Evolutionary conservation across 306 rosid species (phyloP).

Genomic region (Vigna reflexopilosa): DNA sequence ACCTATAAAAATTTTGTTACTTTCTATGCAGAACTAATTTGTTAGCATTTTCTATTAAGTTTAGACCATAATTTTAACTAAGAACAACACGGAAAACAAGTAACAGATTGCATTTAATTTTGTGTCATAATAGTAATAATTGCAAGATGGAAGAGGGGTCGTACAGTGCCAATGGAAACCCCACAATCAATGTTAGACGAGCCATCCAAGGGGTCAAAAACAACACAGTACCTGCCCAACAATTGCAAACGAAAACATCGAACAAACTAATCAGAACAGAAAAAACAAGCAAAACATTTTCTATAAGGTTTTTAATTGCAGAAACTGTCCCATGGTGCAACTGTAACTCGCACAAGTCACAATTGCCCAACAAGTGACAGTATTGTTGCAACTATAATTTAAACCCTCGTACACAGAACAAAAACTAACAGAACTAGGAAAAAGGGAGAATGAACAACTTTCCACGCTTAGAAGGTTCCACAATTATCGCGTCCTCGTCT

Average conservation of each 20-base stretch:
- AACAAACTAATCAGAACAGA: conserved; percentile 2
- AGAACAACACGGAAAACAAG: background rate
- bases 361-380: background rate
- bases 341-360: background rate
- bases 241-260: conserved; percentile 9
- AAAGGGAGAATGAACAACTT: conserved; percentile 45
- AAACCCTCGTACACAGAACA: conserved; percentile 23
- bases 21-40: too few relatives aligned
- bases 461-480: conserved; percentile 70
- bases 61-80: background rate
- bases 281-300: background rate
- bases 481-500: conserved; percentile 88
- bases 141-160: conserved; percentile 34
- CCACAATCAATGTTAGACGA: conserved; percentile 88
- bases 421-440: conserved; percentile 27
- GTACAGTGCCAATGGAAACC: conserved; percentile 96
- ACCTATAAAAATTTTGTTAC: too few relatives aligned
- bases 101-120: background rate
- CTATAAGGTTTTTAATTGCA: conserved; percentile 27
- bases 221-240: conserved; percentile 78
- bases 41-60: too few relatives aligned
- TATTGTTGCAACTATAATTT: background rate
- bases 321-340: background rate
- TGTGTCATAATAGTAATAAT: background rate
- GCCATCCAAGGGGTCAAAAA: conserved; percentile 80